These are phyloP conservation scores for Pyrenophora tritici-repentis DNA, from an alignment of 2,329 filamentous ascomycete genomes.

Conservation along the genomic window DNA sequence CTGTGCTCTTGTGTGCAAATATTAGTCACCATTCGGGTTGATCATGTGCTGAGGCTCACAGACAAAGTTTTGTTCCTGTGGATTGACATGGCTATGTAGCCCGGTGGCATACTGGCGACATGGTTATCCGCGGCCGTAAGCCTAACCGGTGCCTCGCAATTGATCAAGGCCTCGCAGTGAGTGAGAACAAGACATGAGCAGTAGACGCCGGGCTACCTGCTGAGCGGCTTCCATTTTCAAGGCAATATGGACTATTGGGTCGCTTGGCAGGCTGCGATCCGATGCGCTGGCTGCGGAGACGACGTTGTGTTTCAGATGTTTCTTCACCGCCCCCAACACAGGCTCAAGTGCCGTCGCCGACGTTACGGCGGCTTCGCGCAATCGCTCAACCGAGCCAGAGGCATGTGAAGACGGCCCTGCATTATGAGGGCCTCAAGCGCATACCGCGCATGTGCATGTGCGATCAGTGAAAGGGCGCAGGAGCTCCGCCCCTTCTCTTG, in stretches of 20 bases:
- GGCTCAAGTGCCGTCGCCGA: neutral
- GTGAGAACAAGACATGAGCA: constrained; percentile 3
- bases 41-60: too few species aligned
- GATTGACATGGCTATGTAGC: neutral
- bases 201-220: constrained; percentile 17
- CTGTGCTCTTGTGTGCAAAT: too few species aligned
- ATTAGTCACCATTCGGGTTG: too few species aligned
- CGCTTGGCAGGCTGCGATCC: constrained; percentile 16
- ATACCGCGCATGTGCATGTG: constrained; percentile 12
- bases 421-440: neutral
- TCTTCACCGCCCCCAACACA: constrained; percentile 9
- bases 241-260: neutral
- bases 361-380: neutral
- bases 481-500: constrained; percentile 34
- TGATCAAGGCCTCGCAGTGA: neutral
- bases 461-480: constrained; percentile 25
- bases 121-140: constrained; percentile 11
- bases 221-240: constrained; percentile 6
- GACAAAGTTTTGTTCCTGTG: neutral
- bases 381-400: neutral
- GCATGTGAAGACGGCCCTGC: neutral
- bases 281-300: constrained; percentile 4
- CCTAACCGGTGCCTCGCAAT: neutral
- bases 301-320: constrained; percentile 5
- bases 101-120: neutral